These are phyloP conservation scores for Ichthyophthirius multifiliis DNA, from an alignment of 169 alveolate species.

Conservation along the genomic window DNA sequence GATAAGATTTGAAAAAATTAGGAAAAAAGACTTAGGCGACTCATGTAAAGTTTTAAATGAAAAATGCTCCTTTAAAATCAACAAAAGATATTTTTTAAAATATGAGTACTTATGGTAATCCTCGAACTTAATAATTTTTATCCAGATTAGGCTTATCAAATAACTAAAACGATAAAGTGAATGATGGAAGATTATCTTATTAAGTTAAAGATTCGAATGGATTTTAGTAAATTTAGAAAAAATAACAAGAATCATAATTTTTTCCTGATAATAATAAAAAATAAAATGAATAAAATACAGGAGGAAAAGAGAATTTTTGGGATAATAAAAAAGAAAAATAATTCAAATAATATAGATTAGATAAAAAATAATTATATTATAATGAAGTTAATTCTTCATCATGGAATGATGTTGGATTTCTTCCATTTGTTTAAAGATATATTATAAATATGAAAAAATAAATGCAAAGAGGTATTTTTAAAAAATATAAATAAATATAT, in stretches of 20 bases:
- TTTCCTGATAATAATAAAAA: not conserved
- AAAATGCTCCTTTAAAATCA: no score
- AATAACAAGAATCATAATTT: not conserved
- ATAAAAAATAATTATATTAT: slow-evolving; percentile 24
- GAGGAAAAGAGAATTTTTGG: slow-evolving; percentile 8
- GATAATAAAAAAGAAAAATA: not conserved
- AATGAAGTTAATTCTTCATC: slow-evolving; percentile 26
- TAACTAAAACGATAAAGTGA: not conserved
- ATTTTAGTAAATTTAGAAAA: not conserved
- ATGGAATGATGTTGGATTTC: slow-evolving; percentile 38
- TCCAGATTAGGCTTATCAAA: not conserved
- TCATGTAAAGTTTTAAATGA: no score
- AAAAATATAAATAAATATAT: not conserved
- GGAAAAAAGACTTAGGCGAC: no score
- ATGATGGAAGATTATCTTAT: not conserved
- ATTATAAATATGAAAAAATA: slow-evolving; percentile 15
- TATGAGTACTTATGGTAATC: no score
- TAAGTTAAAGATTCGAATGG: not conserved
- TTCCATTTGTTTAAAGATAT: slow-evolving; percentile 26
- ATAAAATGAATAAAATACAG: not conserved
- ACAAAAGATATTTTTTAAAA: no score
- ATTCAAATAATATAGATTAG: slow-evolving; percentile 19
- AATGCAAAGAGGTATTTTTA: slow-evolving; percentile 5
- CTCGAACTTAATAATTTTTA: not conserved
- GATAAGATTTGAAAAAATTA: not conserved